Conservation (phyloP, 1,284 basidiomycete genomes). For the Pseudozyma hubeiensis region DNA sequence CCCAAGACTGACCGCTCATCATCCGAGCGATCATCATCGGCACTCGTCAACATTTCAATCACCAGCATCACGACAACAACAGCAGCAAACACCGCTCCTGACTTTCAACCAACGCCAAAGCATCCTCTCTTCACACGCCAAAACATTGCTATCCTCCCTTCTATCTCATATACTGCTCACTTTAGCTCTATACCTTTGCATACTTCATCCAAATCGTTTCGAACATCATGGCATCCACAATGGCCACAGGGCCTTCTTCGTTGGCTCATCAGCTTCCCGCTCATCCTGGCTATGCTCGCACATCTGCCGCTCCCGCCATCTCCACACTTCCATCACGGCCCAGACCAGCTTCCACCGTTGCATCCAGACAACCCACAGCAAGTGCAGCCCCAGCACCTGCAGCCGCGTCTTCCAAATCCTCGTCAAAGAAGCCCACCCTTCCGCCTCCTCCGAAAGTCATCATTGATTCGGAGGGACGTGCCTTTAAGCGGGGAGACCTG, state of each 20-base stretch:
- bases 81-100: not conserved
- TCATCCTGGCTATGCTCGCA: constrained; percentile 36
- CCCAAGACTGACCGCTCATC: no score
- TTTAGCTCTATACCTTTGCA: not conserved
- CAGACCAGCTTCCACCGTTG: constrained; percentile 26
- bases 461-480: constrained; percentile 54
- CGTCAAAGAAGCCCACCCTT: constrained; percentile 57
- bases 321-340: constrained; percentile 29
- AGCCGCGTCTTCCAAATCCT: constrained; percentile 20
- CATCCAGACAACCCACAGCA: constrained; percentile 16
- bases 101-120: not conserved
- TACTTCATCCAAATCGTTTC: not conserved
- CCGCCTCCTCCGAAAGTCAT: constrained; percentile 63
- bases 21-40: not conserved
- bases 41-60: not conserved
- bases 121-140: not conserved
- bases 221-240: constrained; percentile 31
- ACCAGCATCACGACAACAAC: not conserved
- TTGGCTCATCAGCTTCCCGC: constrained; percentile 30
- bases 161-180: not conserved
- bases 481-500: constrained; percentile 56
- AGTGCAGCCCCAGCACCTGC: not conserved
- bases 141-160: no score
- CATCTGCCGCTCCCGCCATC: constrained; percentile 15
- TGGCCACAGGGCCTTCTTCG: constrained; percentile 34